These are phyloP conservation scores for Lathyrus oleraceus DNA, from an alignment of 306 rosid species.

Conservation along the genomic window DNA sequence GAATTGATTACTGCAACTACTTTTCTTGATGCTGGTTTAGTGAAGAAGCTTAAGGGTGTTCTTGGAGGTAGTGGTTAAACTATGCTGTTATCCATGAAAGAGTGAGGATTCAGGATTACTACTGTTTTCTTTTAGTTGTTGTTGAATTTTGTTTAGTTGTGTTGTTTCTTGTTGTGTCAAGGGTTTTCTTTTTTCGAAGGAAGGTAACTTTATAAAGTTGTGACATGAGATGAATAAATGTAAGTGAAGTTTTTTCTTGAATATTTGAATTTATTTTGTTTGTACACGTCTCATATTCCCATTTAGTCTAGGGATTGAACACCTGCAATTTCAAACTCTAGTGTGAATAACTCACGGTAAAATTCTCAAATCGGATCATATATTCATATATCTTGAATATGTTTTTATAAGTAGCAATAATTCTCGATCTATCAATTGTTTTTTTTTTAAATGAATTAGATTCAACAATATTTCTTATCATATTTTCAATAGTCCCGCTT, in stretches of 20 bases:
- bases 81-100: neutral
- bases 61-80: constrained; percentile 68
- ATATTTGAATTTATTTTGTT: neutral
- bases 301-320: too few relatives aligned
- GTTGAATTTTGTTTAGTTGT: neutral
- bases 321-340: too few relatives aligned
- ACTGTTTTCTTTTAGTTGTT: neutral
- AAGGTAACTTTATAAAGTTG: neutral
- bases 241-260: neutral
- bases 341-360: too few relatives aligned
- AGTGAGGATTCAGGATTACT: neutral
- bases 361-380: too few relatives aligned
- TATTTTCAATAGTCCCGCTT: too few relatives aligned
- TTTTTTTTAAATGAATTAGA: too few relatives aligned
- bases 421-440: too few relatives aligned
- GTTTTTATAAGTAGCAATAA: too few relatives aligned
- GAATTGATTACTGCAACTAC: constrained; percentile 47
- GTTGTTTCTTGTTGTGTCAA: neutral
- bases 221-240: neutral
- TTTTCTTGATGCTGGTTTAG: constrained; percentile 57
- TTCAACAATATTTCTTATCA: too few relatives aligned
- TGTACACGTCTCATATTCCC: neutral
- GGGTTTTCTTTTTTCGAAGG: neutral
- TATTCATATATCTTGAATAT: too few relatives aligned
- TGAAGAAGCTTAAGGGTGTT: constrained; percentile 85